phyloP scores from a whole-genome alignment of 306 rosid genomes.

The Cicer judaicum region DNA sequence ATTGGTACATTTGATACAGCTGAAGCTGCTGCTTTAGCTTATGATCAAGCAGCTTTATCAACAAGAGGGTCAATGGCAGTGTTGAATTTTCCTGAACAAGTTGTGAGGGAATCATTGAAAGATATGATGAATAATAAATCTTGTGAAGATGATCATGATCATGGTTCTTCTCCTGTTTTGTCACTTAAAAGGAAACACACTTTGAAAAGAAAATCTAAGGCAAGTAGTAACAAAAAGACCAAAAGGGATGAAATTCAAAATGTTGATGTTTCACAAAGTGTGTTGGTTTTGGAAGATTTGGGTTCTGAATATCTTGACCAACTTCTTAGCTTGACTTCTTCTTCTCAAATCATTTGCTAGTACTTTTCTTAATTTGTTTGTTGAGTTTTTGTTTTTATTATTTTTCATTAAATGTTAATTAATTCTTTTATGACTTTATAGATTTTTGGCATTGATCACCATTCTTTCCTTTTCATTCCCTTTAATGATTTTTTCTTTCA shows the following conservation, averaged over 20 bases:
- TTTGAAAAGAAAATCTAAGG: conserved; percentile 43
- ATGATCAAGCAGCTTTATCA: conserved; percentile 88
- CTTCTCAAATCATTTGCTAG: conserved; percentile 24
- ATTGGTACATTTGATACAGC: conserved; percentile 91
- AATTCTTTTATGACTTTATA: conserved; percentile 29
- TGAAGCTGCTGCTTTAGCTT: conserved; percentile 88
- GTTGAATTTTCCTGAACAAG: conserved; percentile 71
- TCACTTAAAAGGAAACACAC: conserved; percentile 69
- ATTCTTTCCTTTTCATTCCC: conserved; percentile 30
- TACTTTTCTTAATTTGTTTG: neutral
- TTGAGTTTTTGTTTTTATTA: conserved; percentile 19
- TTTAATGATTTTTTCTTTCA: conserved; percentile 11
- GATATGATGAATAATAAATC: conserved; percentile 43
- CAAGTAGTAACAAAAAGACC: conserved; percentile 28
- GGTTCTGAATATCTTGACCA: conserved; percentile 82
- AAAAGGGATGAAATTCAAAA: conserved; percentile 20
- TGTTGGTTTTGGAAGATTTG: conserved; percentile 73
- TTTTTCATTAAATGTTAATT: conserved; percentile 11
- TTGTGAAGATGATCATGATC: conserved; percentile 30
- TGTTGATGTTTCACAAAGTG: conserved; percentile 36
- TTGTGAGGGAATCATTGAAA: conserved; percentile 56
- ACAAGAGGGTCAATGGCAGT: conserved; percentile 75
- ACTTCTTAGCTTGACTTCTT: conserved; percentile 53
- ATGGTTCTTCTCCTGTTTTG: conserved; percentile 69
- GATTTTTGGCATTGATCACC: neutral